A percentile compares a stretch with the other conserved stretches of the same genome.
These are phyloP conservation scores for Mesembryanthemum crystallinum DNA, from an alignment of 148 eudicot species.

Conservation along the genomic window DNA sequence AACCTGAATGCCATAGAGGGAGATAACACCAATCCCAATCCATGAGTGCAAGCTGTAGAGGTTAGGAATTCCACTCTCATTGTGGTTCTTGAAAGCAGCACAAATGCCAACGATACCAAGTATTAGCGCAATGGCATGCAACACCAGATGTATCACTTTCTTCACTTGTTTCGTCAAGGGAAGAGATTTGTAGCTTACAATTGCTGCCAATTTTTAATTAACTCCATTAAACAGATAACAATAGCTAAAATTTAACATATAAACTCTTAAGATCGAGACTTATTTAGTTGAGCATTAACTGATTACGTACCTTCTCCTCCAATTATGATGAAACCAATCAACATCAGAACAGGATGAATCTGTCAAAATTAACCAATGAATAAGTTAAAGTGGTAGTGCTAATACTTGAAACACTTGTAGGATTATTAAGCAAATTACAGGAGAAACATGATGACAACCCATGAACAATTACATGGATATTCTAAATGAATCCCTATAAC, in stretches of 20 bases:
- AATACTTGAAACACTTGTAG: no score
- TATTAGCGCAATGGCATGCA: slow-evolving; percentile 73
- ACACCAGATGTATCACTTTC: slow-evolving; percentile 74
- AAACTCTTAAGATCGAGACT: no score
- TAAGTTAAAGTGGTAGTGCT: not conserved
- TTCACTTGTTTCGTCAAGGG: slow-evolving; percentile 64
- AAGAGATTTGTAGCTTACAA: slow-evolving; percentile 78
- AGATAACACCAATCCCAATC: slow-evolving; percentile 79
- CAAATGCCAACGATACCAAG: slow-evolving; percentile 78
- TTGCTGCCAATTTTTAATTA: slow-evolving; percentile 57
- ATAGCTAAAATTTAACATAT: no score
- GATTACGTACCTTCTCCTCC: slow-evolving; percentile 70
- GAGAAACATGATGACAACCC: no score
- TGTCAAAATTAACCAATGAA: slow-evolving; percentile 22
- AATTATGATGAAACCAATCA: slow-evolving; percentile 62
- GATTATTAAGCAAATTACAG: no score
- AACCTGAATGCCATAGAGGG: slow-evolving; percentile 86
- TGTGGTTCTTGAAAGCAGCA: slow-evolving; percentile 80
- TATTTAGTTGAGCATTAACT: not conserved
- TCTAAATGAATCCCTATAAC: no score
- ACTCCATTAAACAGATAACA: not conserved
- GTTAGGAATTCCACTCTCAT: slow-evolving; percentile 68
- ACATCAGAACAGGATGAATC: slow-evolving; percentile 73
- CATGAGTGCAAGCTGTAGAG: slow-evolving; percentile 93
- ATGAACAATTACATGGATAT: no score